phyloP scores from a whole-genome alignment of 2,329 filamentous ascomycete species.

The Paecilomyces niveus region DNA sequence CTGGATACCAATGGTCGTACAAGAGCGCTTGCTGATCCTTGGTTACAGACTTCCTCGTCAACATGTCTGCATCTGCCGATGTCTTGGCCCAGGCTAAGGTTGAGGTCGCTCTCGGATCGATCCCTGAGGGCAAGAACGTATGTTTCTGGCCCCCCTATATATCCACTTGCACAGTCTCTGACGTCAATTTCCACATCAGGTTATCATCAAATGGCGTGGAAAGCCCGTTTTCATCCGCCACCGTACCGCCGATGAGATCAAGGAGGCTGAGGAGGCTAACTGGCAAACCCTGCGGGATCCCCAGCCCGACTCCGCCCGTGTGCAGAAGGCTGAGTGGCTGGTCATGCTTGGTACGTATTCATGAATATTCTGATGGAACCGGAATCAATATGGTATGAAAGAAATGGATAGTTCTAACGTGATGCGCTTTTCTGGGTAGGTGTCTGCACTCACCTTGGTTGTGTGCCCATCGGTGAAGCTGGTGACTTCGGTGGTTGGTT shows the following conservation, averaged over 20 bases:
- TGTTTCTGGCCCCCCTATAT: conserved; percentile 30
- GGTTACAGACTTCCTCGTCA: conserved; percentile 87
- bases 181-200: conserved; percentile 41
- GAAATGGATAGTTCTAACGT: background rate
- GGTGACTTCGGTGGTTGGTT: conserved; percentile 99
- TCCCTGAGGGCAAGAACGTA: conserved; percentile 99
- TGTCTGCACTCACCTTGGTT: conserved; percentile 98
- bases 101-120: conserved; percentile 84
- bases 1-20: background rate
- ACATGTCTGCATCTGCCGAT: conserved; percentile 99
- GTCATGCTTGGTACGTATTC: conserved; percentile 78
- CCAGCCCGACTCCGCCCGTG: conserved; percentile 82
- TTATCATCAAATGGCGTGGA: conserved; percentile 99
- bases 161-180: background rate
- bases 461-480: conserved; percentile 97
- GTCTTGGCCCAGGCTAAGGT: conserved; percentile 99
- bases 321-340: conserved; percentile 97
- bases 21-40: conserved; percentile 15
- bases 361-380: background rate
- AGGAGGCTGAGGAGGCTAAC: conserved; percentile 85
- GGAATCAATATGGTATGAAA: background rate
- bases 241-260: conserved; percentile 87
- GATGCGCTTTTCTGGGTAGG: conserved; percentile 43
- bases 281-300: conserved; percentile 82
- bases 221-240: conserved; percentile 99